These are phyloP conservation scores for Helotiales sp. DNA, from an alignment of 2,329 filamentous ascomycete genomes.

Conservation along the genomic window DNA sequence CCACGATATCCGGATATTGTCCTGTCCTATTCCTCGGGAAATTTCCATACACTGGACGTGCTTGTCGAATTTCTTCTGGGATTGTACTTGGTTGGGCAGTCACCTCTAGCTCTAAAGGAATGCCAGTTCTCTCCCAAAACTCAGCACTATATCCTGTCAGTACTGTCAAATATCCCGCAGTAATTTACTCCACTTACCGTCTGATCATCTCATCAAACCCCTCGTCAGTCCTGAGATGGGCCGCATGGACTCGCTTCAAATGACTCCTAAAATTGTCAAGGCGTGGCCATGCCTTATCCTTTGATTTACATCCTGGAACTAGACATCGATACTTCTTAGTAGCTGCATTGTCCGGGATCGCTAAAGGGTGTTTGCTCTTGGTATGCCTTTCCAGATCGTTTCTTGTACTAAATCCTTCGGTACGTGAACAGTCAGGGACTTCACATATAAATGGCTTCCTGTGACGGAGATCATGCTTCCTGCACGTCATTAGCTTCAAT, in stretches of 20 bases:
- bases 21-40: slow-evolving; percentile 7
- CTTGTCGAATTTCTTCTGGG: slow-evolving; percentile 14
- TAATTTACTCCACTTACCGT: slow-evolving; percentile 46
- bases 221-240: slow-evolving; percentile 42
- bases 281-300: slow-evolving; percentile 76
- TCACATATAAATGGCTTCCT: slow-evolving; percentile 69
- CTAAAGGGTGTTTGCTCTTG: slow-evolving; percentile 67
- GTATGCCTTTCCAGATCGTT: slow-evolving; percentile 86
- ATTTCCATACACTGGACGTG: not conserved
- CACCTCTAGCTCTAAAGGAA: slow-evolving; percentile 24
- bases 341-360: slow-evolving; percentile 50
- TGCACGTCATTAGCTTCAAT: slow-evolving; percentile 46
- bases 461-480: slow-evolving; percentile 78
- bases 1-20: slow-evolving; percentile 33
- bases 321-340: slow-evolving; percentile 65
- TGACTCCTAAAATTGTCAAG: slow-evolving; percentile 88
- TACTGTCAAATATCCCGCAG: slow-evolving; percentile 1
- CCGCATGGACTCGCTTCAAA: slow-evolving; percentile 68
- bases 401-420: slow-evolving; percentile 73
- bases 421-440: slow-evolving; percentile 59
- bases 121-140: slow-evolving; percentile 27
- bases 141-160: slow-evolving; percentile 28
- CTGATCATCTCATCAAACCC: slow-evolving; percentile 51
- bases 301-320: slow-evolving; percentile 59
- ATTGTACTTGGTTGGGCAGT: slow-evolving; percentile 5